A percentile compares a stretch with the other conserved stretches of the same genome.
These are phyloP conservation scores for Lasiodiplodia sp. DNA, from an alignment of 2,329 filamentous ascomycete species.

Conservation along the genomic window DNA sequence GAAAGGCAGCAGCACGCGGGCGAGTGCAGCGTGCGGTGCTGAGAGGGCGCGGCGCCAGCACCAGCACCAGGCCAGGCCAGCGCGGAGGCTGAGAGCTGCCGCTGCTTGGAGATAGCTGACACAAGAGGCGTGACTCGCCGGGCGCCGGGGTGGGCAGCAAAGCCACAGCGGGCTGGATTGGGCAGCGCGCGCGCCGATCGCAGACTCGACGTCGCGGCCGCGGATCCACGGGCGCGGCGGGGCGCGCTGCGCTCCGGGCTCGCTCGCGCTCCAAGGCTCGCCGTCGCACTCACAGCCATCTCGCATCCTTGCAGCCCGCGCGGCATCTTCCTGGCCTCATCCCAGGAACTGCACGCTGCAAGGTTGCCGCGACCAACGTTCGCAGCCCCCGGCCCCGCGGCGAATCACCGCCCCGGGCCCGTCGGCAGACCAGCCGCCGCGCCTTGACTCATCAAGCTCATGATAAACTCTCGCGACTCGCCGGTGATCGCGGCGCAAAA, in stretches of 20 bases:
- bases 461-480: slow-evolving; percentile 22
- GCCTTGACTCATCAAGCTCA: slow-evolving; percentile 23
- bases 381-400: slow-evolving; percentile 3
- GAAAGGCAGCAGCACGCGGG: slow-evolving; percentile 19
- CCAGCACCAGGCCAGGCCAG: not conserved
- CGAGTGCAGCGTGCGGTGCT: slow-evolving; percentile 3
- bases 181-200: slow-evolving; percentile 21
- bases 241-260: not conserved
- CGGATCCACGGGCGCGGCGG: slow-evolving; percentile 8
- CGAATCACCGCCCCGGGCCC: slow-evolving; percentile 14
- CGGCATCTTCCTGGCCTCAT: slow-evolving; percentile 22
- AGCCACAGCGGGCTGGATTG: slow-evolving; percentile 24
- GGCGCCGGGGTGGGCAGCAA: slow-evolving; percentile 27
- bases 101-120: slow-evolving; percentile 23
- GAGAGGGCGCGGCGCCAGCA: not conserved
- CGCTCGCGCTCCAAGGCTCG: not conserved
- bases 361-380: slow-evolving; percentile 17
- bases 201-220: slow-evolving; percentile 5
- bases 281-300: slow-evolving; percentile 3
- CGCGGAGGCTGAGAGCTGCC: slow-evolving; percentile 24
- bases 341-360: slow-evolving; percentile 26
- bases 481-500: slow-evolving; percentile 3
- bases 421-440: slow-evolving; percentile 15
- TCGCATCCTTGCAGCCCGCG: slow-evolving; percentile 14
- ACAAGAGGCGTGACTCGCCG: slow-evolving; percentile 27